These are phyloP conservation scores for Lentinula sp. DNA, from an alignment of 768 basidiomycete species.

Conservation along the genomic window DNA sequence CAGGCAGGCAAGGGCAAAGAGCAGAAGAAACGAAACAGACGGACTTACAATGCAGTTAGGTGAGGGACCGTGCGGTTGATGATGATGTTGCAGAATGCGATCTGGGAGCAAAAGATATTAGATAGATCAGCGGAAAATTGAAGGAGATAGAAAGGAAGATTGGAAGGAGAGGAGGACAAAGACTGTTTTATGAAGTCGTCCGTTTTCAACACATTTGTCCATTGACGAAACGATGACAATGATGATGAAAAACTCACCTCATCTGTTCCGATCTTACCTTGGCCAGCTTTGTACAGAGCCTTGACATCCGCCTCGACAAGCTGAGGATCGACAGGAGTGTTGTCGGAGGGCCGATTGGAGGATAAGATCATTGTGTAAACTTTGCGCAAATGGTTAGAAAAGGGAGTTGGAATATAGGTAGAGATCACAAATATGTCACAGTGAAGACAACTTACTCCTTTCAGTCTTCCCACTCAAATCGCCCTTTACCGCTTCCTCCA, in stretches of 20 bases:
- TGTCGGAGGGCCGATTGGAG: constrained; percentile 24
- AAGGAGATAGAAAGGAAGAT: too few species aligned
- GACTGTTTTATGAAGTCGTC: too few species aligned
- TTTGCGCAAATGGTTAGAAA: not conserved
- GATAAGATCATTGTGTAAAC: constrained; percentile 29
- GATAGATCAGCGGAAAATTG: too few species aligned
- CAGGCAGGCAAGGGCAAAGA: not conserved
- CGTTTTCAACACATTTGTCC: too few species aligned
- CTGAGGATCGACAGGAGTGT: constrained; percentile 21
- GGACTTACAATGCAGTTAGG: constrained; percentile 14
- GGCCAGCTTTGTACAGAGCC: constrained; percentile 23
- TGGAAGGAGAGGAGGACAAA: too few species aligned
- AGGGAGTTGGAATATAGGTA: not conserved
- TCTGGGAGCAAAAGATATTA: not conserved
- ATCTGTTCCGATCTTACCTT: constrained; percentile 28
- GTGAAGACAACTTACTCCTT: constrained; percentile 1
- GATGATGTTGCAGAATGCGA: constrained; percentile 26
- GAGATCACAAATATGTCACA: not conserved
- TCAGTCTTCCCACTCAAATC: constrained; percentile 9
- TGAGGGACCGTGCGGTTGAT: constrained; percentile 25
- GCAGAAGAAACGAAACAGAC: constrained; percentile 16
- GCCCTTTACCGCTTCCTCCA: constrained; percentile 6
- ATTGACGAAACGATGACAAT: not conserved
- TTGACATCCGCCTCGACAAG: constrained; percentile 27
- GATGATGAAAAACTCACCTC: constrained; percentile 6